Evolutionary conservation across 2,329 filamentous ascomycete species (phyloP), one percentile per base, ranked within the genome.

Genomic region (Capronia epimyces): DNA sequence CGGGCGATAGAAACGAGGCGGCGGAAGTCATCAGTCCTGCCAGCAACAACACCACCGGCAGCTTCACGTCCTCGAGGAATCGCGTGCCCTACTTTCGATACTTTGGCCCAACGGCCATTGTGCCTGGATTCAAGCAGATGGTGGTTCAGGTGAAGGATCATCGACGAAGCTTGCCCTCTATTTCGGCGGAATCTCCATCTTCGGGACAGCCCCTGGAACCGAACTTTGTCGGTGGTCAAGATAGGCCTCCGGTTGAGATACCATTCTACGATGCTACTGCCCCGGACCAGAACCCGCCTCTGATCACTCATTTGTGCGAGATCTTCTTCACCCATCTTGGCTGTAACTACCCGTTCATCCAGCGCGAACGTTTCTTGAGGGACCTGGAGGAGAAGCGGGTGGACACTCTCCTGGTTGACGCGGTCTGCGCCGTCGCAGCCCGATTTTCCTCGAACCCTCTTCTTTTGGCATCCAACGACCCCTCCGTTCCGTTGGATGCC

Each of bases 121-220:
- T 93, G 46, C 89, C 89, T 1, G 89, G 89, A 18, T 94, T 89
- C 71, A 94, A 94, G 68, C 88, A 94, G 67, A 94, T 94, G 87
- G 87, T 94, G 21, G 57, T 61, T 7, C 48, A 57, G 40, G 44
- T 60, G 3, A 60, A 57, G 44, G 54, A 57, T 31, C 46, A 55
- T 36, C 49, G 56, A 31, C 40, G 51, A 37, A 50, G 54, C 36
- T 20, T 51, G 25, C 44, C 47, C 20, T 55, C 55, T 3, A 34
- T 41, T 7, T 49, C 48, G 2, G 50, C 34, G 16, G 58, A 54
- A 3, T 59, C 58, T 44, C 56, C 56, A 21, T 40, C 49, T 10
- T 48, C 58, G 13, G 58, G 54, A 39, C 42, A 36, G 21, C 43
- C 32, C 6, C 16, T 40, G 16, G 52, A 58, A 25, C 29, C 42